Evolutionary conservation across 129 eudicot genomes (phyloP).

Genomic region (Heracleum sosnowskyi): DNA sequence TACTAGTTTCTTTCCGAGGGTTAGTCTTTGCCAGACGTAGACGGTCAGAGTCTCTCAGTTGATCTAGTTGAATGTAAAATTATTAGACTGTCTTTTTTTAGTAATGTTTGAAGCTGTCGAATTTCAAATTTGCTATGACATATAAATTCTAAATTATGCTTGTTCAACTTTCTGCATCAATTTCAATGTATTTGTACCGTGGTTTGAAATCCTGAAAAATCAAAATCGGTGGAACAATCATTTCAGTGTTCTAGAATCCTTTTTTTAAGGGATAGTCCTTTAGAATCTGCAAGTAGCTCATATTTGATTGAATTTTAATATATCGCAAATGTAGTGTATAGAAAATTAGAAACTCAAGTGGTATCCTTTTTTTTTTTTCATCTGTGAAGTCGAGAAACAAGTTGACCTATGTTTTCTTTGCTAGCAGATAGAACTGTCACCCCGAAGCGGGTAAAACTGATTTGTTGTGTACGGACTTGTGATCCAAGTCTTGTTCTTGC

Average conservation of each 20-base stretch:
- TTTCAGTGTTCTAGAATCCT: neutral
- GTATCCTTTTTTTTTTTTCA: neutral
- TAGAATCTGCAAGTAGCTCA: neutral
- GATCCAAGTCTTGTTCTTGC: neutral
- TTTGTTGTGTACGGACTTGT: neutral
- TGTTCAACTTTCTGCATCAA: neutral
- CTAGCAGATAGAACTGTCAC: neutral
- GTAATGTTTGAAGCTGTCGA: neutral
- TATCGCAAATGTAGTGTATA: neutral
- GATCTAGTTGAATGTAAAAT: neutral
- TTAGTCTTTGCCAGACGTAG: neutral
- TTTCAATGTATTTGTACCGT: neutral
- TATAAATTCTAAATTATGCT: neutral
- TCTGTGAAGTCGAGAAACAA: neutral
- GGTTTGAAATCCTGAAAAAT: neutral
- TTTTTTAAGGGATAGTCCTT: neutral
- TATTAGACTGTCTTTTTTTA: neutral
- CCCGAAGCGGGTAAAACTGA: neutral
- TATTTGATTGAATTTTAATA: neutral
- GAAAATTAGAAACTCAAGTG: neutral
- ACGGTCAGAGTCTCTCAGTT: neutral
- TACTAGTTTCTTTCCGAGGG: neutral
- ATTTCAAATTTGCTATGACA: neutral
- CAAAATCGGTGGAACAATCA: neutral
- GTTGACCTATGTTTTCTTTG: neutral